A percentile compares a stretch with the other conserved stretches of the same genome.
These are phyloP conservation scores for Heracleum sosnowskyi DNA, from an alignment of 129 eudicot species.

Conservation along the genomic window DNA sequence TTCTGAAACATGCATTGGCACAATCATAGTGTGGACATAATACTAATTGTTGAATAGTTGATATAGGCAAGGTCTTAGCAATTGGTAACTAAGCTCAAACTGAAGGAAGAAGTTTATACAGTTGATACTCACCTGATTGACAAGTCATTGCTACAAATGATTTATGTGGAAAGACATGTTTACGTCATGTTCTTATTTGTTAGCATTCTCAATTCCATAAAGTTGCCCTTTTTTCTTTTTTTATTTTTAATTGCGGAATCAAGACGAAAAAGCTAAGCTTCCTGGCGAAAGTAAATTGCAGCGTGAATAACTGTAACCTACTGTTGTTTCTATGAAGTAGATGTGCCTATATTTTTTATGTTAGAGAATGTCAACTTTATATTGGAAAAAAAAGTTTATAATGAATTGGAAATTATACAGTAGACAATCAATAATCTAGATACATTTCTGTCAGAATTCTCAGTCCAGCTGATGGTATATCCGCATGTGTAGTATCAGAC, in stretches of 20 bases:
- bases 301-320: neutral
- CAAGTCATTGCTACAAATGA: neutral
- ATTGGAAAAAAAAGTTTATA: no score
- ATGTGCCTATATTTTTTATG: neutral
- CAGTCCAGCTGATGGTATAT: neutral
- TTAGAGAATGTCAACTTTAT: neutral
- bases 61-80: neutral
- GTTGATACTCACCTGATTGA: neutral
- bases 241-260: neutral
- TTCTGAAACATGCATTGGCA: neutral
- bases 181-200: neutral
- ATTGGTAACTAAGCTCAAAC: no score
- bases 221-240: neutral
- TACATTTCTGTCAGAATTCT: neutral
- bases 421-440: neutral
- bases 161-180: neutral
- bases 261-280: neutral
- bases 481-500: neutral
- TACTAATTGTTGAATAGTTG: no score
- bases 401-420: neutral
- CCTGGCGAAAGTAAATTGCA: neutral
- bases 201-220: neutral
- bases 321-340: neutral
- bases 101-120: no score
- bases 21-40: neutral